A percentile compares a stretch with the other conserved stretches of the same genome.
Conservation (phyloP, 371 early-diverging fungal species). For the Chytridium lagenaria region DNA sequence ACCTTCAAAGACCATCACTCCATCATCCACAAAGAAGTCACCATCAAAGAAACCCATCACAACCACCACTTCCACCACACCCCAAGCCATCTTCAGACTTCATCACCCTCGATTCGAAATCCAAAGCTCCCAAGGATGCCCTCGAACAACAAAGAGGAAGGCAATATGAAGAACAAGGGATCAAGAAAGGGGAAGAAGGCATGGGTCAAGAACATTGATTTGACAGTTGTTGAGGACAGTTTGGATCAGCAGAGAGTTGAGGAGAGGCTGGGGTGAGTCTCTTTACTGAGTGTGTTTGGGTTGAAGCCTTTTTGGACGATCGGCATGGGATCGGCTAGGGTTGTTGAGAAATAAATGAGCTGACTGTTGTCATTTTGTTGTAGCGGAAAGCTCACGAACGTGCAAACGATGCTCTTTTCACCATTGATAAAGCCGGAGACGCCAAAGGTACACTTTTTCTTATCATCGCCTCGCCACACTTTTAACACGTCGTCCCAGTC, state of each 20-base stretch:
- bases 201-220: conserved; percentile 93
- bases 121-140: not conserved
- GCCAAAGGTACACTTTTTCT: conserved; percentile 50
- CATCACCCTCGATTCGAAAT: too few relatives aligned
- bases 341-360: too few relatives aligned
- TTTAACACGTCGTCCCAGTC: conserved; percentile 10
- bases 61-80: too few relatives aligned
- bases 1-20: too few relatives aligned
- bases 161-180: not conserved
- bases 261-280: conserved; percentile 71
- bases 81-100: too few relatives aligned
- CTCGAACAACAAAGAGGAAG: not conserved
- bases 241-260: conserved; percentile 79
- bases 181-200: conserved; percentile 85
- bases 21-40: too few relatives aligned
- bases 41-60: too few relatives aligned
- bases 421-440: conserved; percentile 76
- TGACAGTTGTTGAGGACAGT: conserved; percentile 74
- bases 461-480: not conserved
- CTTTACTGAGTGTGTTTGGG: not conserved
- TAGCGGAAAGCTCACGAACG: too few relatives aligned
- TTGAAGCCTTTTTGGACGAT: too few relatives aligned
- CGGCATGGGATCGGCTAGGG: too few relatives aligned
- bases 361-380: too few relatives aligned
- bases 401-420: conserved; percentile 71